Evolutionary conservation across 306 rosid species (phyloP).

Genomic region (Lathyrus sativus): DNA sequence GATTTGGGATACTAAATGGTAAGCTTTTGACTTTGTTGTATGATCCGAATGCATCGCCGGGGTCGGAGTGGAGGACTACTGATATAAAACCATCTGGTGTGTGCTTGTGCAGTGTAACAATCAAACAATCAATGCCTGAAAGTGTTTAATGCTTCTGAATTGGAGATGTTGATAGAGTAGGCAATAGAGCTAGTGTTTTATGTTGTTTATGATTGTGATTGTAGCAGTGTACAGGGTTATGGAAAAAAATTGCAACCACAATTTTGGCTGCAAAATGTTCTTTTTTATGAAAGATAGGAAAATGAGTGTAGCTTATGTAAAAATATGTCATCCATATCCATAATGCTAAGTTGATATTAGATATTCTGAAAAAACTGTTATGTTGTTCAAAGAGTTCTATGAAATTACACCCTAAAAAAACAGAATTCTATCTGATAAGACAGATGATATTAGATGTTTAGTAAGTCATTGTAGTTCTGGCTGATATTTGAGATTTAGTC

Average conservation of each 20-base stretch:
- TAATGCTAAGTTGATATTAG: no score
- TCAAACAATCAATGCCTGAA: constrained; percentile 76
- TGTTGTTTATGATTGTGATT: constrained; percentile 16
- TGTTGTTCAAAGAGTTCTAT: no score
- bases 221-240: neutral
- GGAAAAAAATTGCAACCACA: neutral
- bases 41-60: constrained; percentile 83
- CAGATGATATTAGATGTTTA: no score
- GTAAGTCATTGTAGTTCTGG: no score
- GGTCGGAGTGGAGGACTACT: constrained; percentile 82
- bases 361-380: no score
- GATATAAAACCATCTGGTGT: constrained; percentile 73
- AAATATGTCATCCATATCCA: no score
- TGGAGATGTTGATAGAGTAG: constrained; percentile 28
- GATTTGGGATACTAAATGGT: constrained; percentile 72
- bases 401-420: no score
- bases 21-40: constrained; percentile 78
- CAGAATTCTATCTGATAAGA: no score
- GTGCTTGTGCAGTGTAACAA: constrained; percentile 83
- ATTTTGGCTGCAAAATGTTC: neutral
- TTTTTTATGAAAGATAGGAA: neutral
- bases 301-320: no score
- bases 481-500: no score
- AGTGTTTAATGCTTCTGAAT: constrained; percentile 14
- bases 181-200: constrained; percentile 4